These are phyloP conservation scores for Gyromitra esculenta DNA, from an alignment of 2,329 filamentous ascomycete species.

Conservation along the genomic window DNA sequence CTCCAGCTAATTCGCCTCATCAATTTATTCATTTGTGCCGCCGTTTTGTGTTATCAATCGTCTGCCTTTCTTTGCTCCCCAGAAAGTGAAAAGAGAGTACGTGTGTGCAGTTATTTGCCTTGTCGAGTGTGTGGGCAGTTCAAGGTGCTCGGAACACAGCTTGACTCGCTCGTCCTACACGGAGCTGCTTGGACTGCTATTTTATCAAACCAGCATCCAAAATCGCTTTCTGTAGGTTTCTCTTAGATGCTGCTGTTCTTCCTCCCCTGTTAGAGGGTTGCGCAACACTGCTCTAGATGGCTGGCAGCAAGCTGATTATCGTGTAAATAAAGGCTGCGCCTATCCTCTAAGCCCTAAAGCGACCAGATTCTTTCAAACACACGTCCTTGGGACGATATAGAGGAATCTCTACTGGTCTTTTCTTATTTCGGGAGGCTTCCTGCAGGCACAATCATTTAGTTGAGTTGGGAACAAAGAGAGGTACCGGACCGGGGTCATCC, in stretches of 20 bases:
- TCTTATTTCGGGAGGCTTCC: conserved; percentile 48
- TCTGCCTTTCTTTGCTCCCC: conserved; percentile 28
- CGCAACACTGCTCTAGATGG: conserved; percentile 36
- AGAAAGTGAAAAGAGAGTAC: conserved; percentile 23
- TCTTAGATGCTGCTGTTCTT: conserved; percentile 44
- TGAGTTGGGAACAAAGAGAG: conserved; percentile 49
- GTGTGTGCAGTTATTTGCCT: conserved; percentile 26
- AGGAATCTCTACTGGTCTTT: conserved; percentile 28
- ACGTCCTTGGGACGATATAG: conserved; percentile 33
- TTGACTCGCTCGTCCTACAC: conserved; percentile 45
- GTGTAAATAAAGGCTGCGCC: conserved; percentile 43
- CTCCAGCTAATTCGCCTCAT: conserved; percentile 29
- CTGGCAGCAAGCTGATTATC: conserved; percentile 45
- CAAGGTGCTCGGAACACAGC: conserved; percentile 42
- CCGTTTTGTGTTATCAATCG: conserved; percentile 25
- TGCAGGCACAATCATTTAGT: conserved; percentile 49
- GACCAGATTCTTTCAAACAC: conserved; percentile 24
- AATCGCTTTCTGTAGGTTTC: conserved; percentile 50
- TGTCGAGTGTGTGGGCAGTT: conserved; percentile 43
- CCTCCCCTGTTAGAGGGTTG: conserved; percentile 35
- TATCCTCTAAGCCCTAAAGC: conserved; percentile 38
- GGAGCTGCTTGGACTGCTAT: conserved; percentile 46
- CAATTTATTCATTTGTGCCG: conserved; percentile 38
- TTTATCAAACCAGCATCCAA: conserved; percentile 40
- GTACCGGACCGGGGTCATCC: conserved; percentile 39